Evolutionary conservation across 1,139 yeast genomes (phyloP).

Genomic region (Ashbya aceris): DNA sequence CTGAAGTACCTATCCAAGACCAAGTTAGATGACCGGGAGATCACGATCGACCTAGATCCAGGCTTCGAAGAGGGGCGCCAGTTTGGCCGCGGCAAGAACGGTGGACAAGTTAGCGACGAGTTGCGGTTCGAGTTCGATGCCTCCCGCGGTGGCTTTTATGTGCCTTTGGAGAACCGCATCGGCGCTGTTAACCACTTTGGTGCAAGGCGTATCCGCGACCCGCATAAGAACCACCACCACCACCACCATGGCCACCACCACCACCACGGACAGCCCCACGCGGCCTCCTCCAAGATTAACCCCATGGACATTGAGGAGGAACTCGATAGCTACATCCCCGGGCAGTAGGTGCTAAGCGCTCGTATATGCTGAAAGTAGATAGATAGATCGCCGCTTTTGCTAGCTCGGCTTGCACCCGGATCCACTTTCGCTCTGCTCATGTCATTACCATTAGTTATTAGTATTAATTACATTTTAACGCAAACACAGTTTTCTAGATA

Average conservation of each 20-base stretch:
- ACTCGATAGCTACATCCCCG: slow-evolving; percentile 13
- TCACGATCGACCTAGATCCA: slow-evolving; percentile 85
- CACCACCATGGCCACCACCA: slow-evolving; percentile 2
- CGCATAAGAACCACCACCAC: slow-evolving; percentile 3
- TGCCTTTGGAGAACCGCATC: slow-evolving; percentile 27
- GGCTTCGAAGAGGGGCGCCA: slow-evolving; percentile 93
- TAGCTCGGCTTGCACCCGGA: too few relatives aligned
- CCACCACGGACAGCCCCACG: slow-evolving; percentile 1
- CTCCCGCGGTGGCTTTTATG: slow-evolving; percentile 43
- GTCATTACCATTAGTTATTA: neutral
- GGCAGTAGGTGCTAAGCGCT: slow-evolving; percentile 4
- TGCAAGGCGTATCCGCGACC: slow-evolving; percentile 16
- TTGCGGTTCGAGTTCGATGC: slow-evolving; percentile 47
- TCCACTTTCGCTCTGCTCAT: neutral
- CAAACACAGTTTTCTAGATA: neutral
- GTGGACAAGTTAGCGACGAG: slow-evolving; percentile 74
- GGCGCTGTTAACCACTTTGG: slow-evolving; percentile 16
- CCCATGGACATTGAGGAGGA: slow-evolving; percentile 8
- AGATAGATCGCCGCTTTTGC: too few relatives aligned
- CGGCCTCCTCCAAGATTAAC: neutral
- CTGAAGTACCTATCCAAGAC: slow-evolving; percentile 75
- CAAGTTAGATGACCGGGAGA: slow-evolving; percentile 66
- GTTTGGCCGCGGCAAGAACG: slow-evolving; percentile 82
- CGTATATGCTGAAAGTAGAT: too few relatives aligned
- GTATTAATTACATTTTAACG: neutral